A percentile compares a stretch with the other conserved stretches of the same genome.
Evolutionary conservation across 2,329 filamentous ascomycete genomes (phyloP).

Genomic region (Diplodia corticola): DNA sequence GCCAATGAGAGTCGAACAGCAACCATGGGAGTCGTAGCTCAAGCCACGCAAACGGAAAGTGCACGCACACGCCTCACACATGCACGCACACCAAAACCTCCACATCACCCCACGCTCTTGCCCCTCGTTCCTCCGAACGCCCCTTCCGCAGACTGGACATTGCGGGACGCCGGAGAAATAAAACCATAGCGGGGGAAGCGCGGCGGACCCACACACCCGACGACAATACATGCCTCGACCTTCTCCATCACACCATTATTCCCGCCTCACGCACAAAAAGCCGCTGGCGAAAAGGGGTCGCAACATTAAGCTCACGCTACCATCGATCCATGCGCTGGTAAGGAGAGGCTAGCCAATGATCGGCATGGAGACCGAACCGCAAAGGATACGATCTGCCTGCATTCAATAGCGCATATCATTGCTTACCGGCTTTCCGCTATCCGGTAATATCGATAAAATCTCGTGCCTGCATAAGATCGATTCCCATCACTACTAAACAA

Average conservation of each 20-base stretch:
- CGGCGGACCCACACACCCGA: neutral
- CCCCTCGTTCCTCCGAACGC: neutral
- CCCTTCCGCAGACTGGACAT: neutral
- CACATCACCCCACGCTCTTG: neutral
- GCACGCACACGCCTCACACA: neutral
- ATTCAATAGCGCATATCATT: too few relatives aligned
- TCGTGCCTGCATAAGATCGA: too few relatives aligned
- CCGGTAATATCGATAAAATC: too few relatives aligned
- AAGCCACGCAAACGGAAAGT: neutral
- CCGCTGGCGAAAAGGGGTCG: neutral
- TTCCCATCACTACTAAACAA: neutral
- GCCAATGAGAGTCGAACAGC: neutral
- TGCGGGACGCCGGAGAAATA: neutral
- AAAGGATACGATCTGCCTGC: too few relatives aligned
- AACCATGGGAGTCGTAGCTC: neutral
- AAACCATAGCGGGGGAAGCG: neutral
- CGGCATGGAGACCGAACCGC: neutral
- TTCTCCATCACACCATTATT: neutral
- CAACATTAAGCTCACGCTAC: neutral
- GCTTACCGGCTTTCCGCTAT: too few relatives aligned
- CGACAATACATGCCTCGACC: neutral
- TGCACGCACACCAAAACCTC: neutral
- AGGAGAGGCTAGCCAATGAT: neutral
- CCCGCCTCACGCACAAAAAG: neutral
- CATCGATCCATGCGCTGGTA: neutral